Evolutionary conservation across 1,139 yeast species (phyloP).

Genomic region (Lizanozyma gosingica): DNA sequence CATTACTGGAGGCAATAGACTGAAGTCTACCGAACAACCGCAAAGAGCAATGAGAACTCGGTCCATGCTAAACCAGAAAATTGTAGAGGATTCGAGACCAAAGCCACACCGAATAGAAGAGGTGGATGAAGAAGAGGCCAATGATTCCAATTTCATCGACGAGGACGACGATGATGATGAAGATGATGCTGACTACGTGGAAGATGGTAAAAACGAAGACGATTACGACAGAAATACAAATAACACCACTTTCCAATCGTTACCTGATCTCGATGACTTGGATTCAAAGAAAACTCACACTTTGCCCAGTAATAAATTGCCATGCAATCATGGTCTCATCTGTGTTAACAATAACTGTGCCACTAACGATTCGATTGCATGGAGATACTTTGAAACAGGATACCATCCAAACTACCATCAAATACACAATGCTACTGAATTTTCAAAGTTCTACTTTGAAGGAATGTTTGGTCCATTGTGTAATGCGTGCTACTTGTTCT

Average conservation of each 20-base stretch:
- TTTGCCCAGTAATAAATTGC: conserved; percentile 29
- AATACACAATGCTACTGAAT: conserved; percentile 29
- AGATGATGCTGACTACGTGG: conserved; percentile 5
- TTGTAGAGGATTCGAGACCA: neutral
- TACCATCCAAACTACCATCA: conserved; percentile 31
- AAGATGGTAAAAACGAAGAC: conserved; percentile 8
- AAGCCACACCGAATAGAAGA: conserved; percentile 1
- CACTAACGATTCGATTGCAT: conserved; percentile 31
- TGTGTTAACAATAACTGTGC: conserved; percentile 40
- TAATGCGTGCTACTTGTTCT: conserved; percentile 41
- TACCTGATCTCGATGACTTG: conserved; percentile 38
- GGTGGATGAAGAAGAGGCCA: conserved; percentile 1
- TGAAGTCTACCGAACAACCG: conserved; percentile 28
- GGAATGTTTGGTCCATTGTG: conserved; percentile 47
- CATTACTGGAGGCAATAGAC: conserved; percentile 20
- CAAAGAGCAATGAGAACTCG: conserved; percentile 38
- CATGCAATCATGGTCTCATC: conserved; percentile 30
- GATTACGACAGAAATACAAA: conserved; percentile 3
- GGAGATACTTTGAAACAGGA: conserved; percentile 41
- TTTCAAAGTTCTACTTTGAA: conserved; percentile 34
- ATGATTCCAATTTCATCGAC: conserved; percentile 2
- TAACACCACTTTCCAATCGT: conserved; percentile 20
- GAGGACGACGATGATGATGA: conserved; percentile 19
- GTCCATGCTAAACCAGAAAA: conserved; percentile 19
- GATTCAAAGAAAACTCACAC: conserved; percentile 39